Conservation (phyloP, 2,329 filamentous ascomycete genomes). For the Parastagonospora avenae region DNA sequence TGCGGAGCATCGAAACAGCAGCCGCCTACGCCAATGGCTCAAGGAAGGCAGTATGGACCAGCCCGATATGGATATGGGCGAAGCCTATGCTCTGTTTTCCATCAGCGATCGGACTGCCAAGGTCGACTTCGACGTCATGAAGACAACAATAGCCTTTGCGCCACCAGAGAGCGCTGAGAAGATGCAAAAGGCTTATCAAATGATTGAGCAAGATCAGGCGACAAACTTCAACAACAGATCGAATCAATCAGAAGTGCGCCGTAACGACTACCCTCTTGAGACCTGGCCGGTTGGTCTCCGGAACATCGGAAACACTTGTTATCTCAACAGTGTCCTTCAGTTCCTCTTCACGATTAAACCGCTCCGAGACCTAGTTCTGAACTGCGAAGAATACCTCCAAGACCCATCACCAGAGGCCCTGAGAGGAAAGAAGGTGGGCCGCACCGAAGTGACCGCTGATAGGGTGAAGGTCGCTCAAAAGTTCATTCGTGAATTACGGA, state of each 20-base stretch:
- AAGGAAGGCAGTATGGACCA: constrained; percentile 56
- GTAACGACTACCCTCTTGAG: constrained; percentile 43
- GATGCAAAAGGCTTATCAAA: constrained; percentile 54
- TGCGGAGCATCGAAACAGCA: constrained; percentile 62
- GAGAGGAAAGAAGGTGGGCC: constrained; percentile 74
- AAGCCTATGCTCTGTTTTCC: constrained; percentile 47
- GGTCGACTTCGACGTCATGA: constrained; percentile 53
- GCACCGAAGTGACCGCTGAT: constrained; percentile 65
- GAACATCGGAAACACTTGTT: constrained; percentile 98
- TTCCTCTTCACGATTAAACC: constrained; percentile 90
- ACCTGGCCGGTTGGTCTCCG: constrained; percentile 81
- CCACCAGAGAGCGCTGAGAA: constrained; percentile 52
- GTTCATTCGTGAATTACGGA: constrained; percentile 75
- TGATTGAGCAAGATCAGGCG: constrained; percentile 48
- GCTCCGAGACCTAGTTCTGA: constrained; percentile 77
- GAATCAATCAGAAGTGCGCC: constrained; percentile 18
- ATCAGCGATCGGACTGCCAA: constrained; percentile 58
- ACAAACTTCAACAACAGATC: constrained; percentile 25
- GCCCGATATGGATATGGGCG: constrained; percentile 58
- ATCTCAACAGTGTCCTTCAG: constrained; percentile 93
- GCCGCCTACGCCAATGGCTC: constrained; percentile 58
- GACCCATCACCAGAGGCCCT: constrained; percentile 68
- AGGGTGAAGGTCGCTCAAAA: constrained; percentile 68
- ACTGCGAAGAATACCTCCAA: constrained; percentile 74
- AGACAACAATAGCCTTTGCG: constrained; percentile 39